Conservation (phyloP, 2,329 filamentous ascomycete genomes). For the Colletotrichum chlorophyti region DNA sequence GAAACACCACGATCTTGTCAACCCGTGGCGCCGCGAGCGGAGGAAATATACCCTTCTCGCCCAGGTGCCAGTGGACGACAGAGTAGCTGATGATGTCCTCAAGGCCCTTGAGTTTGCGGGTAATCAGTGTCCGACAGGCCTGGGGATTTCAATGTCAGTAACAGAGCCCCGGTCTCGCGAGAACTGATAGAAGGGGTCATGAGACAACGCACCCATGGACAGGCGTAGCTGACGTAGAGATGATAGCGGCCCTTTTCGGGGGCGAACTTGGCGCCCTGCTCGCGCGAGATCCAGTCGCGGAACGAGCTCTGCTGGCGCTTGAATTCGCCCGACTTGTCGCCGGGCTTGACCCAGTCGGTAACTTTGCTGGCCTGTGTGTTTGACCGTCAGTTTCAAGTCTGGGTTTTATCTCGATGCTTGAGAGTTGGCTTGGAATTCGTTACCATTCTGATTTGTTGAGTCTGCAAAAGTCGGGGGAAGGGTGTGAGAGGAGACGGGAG, state of each 20-base stretch:
- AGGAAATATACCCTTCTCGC: slow-evolving; percentile 51
- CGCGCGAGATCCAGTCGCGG: slow-evolving; percentile 78
- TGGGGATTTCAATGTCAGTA: slow-evolving; percentile 25
- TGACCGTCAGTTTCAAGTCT: not conserved
- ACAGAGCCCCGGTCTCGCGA: no score
- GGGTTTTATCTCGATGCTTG: not conserved
- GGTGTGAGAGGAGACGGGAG: not conserved
- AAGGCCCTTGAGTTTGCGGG: slow-evolving; percentile 88
- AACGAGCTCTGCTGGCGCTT: slow-evolving; percentile 87
- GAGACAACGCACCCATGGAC: slow-evolving; percentile 72
- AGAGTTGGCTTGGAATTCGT: not conserved
- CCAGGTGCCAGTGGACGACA: slow-evolving; percentile 92
- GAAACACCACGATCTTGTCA: not conserved
- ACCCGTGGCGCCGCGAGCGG: no score
- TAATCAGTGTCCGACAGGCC: slow-evolving; percentile 87
- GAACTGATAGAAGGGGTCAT: no score
- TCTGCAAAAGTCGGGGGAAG: not conserved
- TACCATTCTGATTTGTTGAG: slow-evolving; percentile 24
- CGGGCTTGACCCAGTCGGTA: slow-evolving; percentile 82
- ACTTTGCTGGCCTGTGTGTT: slow-evolving; percentile 56
- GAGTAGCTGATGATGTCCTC: slow-evolving; percentile 82
- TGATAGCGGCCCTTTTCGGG: slow-evolving; percentile 92
- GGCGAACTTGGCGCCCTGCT: slow-evolving; percentile 76
- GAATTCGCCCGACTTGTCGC: slow-evolving; percentile 87
- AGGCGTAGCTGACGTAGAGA: slow-evolving; percentile 93